Base-by-base conservation (phyloP, 495 filamentous ascomycete species). In the Lindgomyces ingoldianus region DNA sequence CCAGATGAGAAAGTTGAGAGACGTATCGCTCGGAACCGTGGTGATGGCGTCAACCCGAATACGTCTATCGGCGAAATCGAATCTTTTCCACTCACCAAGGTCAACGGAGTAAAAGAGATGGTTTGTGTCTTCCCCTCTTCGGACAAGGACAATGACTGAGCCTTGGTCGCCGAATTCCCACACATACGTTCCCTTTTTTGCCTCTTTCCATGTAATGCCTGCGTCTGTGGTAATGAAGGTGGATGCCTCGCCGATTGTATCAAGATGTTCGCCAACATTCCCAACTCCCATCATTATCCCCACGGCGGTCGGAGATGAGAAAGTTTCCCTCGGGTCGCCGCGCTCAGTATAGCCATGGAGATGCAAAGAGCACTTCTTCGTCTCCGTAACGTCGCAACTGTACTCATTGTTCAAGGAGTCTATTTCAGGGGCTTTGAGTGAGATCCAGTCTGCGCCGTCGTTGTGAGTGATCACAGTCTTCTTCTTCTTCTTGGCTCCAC, bases 111-210 rank as follows among this genome's bases (percentile, higher is more conserved):
- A 98, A 61, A 82, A 83, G 48, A 98, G 74, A 0, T 78, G 72
- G 46, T 89, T 87, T 3, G 91, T 91, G 48, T 86, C 79, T 51
- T 76, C 76, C 9, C 73, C 74, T 57, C 89, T 80, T 46, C 83
- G 75, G 26, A 92, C 91, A 55, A 99, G 87, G 27, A 96, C 91
- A 57, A 98, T 83, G 67, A 98, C 84, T 0, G 90, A 91, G 18
- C 95, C 95, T 72, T 95, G 90, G 65, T 98, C 95, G 56, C 94
- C 94, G 69, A 87, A 95, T 68, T 96, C 91, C 90, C 91, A 99
- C 76, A 88, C 87, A 76, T 91, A 95, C 36, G 77, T 82, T 8
- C 94, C 95, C 72, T 93, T 90, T 78, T 86, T 93, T 56, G 89
- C 87, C 36, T 86, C 81, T 45, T 81, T 88, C 95, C 95, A 99